Evolutionary conservation across 2,329 filamentous ascomycete species (phyloP), one percentile per base, ranked within the genome.

Genomic region (Fusarium newnesense): DNA sequence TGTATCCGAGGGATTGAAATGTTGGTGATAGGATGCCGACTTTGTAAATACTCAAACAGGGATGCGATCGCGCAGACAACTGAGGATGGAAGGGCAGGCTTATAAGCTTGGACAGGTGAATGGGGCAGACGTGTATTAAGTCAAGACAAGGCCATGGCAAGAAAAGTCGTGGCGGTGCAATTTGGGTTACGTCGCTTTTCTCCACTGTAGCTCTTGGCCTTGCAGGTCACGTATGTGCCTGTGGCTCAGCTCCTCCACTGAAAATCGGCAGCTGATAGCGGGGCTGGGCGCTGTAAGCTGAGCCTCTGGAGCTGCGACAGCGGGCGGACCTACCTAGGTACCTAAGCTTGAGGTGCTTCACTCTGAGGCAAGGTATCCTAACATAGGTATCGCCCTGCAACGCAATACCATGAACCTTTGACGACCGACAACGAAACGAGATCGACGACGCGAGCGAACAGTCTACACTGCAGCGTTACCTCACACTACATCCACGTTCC

Each of bases 111-210:
- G 56, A 40, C 44, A 52, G 34, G 44, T 43, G 64, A 67, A 46
- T 59, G 72, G 74, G 70, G 49, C 54, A 72, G 74, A 66, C 67
- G 70, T 70, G 66, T 75, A 63, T 67, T 58, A 71, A 73, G 65
- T 59, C 66, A 58, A 40, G 74, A 60, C 64, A 64, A 54, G 36
- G 24, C 18, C 24, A 59, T 30, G 66, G 57, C 63, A 58, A 70
- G 43, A 56, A 69, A 69, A 42, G 43, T 59, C 60, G 76, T 77
- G 73, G 69, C 73, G 76, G 73, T 78, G 75, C 76, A 58, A 49
- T 42, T 64, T 34, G 61, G 63, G 66, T 77, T 78, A 77, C 77
- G 77, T 75, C 74, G 76, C 64, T 68, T 53, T 54, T 64, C 68
- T 69, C 77, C 77, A 78, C 77, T 60, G n/a, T 30, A 61, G 44